phyloP scores from a whole-genome alignment of 306 rosid species.

The Fragaria vesca region DNA sequence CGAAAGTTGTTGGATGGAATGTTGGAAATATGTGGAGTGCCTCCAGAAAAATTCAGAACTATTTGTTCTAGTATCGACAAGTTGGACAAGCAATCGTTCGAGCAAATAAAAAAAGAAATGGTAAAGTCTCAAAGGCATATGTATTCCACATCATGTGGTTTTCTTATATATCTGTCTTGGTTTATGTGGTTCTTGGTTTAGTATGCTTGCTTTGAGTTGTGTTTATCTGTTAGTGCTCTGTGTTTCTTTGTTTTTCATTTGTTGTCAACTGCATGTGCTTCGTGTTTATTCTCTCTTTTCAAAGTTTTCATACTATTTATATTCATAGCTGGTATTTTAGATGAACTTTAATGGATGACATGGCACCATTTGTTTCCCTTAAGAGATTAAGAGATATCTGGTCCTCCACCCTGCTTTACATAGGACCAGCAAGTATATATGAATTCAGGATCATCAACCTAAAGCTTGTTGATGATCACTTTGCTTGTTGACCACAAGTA shows the following conservation, averaged over 20 bases:
- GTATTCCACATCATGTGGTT: not conserved
- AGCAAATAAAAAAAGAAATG: constrained; percentile 85
- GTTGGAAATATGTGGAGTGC: constrained; percentile 95
- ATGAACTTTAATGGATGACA: not conserved
- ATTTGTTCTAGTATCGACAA: constrained; percentile 96
- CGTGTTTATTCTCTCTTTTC: not conserved
- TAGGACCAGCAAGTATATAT: not conserved
- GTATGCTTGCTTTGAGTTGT: not conserved
- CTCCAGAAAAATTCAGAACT: constrained; percentile 85
- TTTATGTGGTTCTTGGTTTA: not conserved
- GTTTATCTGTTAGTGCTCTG: not conserved
- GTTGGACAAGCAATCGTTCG: constrained; percentile 84
- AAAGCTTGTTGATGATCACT: not conserved
- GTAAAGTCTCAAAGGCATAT: constrained; percentile 35
- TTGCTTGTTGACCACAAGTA: not conserved
- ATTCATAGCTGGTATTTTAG: not conserved
- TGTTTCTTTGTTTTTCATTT: not conserved
- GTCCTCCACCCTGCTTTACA: not conserved
- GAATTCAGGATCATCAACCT: not conserved
- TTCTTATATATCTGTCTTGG: constrained; percentile 11
- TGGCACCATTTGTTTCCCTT: not conserved
- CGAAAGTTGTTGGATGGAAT: constrained; percentile 86
- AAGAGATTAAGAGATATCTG: not conserved
- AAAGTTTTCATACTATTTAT: not conserved
- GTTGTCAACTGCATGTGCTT: not conserved